Conservation (phyloP, 768 basidiomycete species). For the Gymnopilus junonius region DNA sequence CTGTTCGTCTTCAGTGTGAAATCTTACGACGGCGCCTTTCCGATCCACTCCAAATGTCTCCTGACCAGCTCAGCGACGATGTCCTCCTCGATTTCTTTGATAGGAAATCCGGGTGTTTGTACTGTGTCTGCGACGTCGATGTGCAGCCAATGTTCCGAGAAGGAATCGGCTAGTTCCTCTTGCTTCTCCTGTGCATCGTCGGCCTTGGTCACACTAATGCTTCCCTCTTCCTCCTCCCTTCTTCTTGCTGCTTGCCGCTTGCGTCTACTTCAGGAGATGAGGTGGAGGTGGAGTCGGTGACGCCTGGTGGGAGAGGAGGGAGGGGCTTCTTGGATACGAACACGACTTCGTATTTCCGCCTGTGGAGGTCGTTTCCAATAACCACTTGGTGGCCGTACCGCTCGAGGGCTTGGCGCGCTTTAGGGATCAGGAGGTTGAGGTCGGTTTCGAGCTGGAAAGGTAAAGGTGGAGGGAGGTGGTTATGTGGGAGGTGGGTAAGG, state of each 20-base stretch:
- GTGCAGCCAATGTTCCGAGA: conserved; percentile 66
- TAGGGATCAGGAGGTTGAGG: conserved; percentile 79
- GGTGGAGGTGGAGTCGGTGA: background rate
- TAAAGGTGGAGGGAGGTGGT: background rate
- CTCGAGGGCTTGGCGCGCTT: conserved; percentile 84
- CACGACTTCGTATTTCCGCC: conserved; percentile 90
- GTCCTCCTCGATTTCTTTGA: conserved; percentile 91
- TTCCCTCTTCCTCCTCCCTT: background rate
- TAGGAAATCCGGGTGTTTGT: conserved; percentile 36
- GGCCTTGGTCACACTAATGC: background rate
- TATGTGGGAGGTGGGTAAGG: background rate
- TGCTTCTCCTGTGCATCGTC: background rate
- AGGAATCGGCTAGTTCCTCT: conserved; percentile 29
- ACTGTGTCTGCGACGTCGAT: conserved; percentile 47
- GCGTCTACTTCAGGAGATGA: too few relatives aligned
- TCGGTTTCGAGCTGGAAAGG: conserved; percentile 97
- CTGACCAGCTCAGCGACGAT: conserved; percentile 78
- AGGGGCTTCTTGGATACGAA: conserved; percentile 69
- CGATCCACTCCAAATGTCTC: conserved; percentile 77
- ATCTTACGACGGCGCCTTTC: conserved; percentile 8
- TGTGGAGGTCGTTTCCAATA: conserved; percentile 95
- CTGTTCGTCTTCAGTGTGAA: too few relatives aligned
- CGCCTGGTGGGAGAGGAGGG: conserved; percentile 21
- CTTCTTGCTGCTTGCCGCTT: too few relatives aligned
- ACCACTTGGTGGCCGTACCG: conserved; percentile 98